Evolutionary conservation across 257 asterid species (phyloP), one percentile per base, ranked within the genome.

Genomic region (Penstemon eatonii): DNA sequence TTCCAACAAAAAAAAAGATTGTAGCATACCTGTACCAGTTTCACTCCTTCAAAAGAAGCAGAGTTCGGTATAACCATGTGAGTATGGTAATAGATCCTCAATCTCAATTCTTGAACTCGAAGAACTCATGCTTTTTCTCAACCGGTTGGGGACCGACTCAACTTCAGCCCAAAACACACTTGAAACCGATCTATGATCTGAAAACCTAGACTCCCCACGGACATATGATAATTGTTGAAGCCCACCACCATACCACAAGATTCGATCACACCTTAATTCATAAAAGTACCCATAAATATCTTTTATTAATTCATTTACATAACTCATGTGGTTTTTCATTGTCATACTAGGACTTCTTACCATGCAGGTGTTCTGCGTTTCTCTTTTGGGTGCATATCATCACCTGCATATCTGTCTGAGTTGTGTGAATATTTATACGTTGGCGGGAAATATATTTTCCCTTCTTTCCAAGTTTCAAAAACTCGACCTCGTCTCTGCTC

Each of bases 281-380:
- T 42, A 38, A 43, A 75, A 73, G 33, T 33, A 45, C 33, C 10
- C 50, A 33, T 56, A 76, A 57, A 19, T 12, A 18, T 15, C 25
- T 4, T 60, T 36, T 53, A 33, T 7, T 41, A 8, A 4, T 53
- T 33, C 36, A 6, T 51, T 18, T 55, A 43, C 15, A 41, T 54
- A 8, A 9, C 44, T 3, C 9, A 38, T 60, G 49, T 12, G 7
- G 3, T 18, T 60, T 50, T 25, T 25, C 33, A 25, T 1, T 25
- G 41, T 60, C 36, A 11, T 39, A 33, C 3, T 12, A 18, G 4
- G 63, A 49, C 65, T 58, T 47, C 72, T 74, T 84, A 94, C 99
- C 99, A 94, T 62, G 99, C 99, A 39, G 99, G 99, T 0, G 99
- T 94, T 65, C 99, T 65, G 44, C 96, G 89, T 77, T 94, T 94